These are phyloP conservation scores for Phytopythium oedochilum DNA, from an alignment of 352 stramenopile species.

Conservation along the genomic window DNA sequence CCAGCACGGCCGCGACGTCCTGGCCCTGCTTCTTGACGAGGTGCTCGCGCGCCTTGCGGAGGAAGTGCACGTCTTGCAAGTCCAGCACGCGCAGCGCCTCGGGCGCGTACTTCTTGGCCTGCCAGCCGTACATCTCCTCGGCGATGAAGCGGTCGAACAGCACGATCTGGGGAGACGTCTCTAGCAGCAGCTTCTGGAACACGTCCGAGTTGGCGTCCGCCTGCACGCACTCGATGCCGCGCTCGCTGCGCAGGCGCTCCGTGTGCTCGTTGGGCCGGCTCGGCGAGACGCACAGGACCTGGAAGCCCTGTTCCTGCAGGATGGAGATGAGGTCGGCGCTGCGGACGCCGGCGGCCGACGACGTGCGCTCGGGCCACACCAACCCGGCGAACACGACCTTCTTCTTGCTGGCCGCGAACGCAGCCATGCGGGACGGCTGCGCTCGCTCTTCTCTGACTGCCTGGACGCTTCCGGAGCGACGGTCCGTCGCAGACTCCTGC, in stretches of 20 bases:
- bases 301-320: constrained; percentile 53
- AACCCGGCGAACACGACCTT: constrained; percentile 64
- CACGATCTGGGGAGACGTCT: constrained; percentile 55
- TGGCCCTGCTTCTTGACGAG: constrained; percentile 63
- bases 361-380: constrained; percentile 86
- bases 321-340: constrained; percentile 74
- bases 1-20: constrained; percentile 16
- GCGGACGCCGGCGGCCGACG: constrained; percentile 82
- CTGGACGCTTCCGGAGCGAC: not conserved
- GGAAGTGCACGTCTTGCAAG: constrained; percentile 92
- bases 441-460: not conserved
- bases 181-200: constrained; percentile 61
- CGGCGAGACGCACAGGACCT: constrained; percentile 74
- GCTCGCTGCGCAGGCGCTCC: constrained; percentile 27
- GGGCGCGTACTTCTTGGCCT: constrained; percentile 69
- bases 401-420: constrained; percentile 54
- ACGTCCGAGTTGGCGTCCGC: constrained; percentile 63
- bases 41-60: constrained; percentile 79
- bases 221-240: constrained; percentile 57
- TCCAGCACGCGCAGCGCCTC: constrained; percentile 85
- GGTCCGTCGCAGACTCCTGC: not conserved
- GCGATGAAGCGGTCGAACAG: constrained; percentile 84
- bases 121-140: constrained; percentile 86
- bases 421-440: constrained; percentile 27
- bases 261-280: constrained; percentile 77